A percentile compares a stretch with the other conserved stretches of the same genome.
Conservation (phyloP, 495 filamentous ascomycete species). For the Penicillium atrosanguineum region DNA sequence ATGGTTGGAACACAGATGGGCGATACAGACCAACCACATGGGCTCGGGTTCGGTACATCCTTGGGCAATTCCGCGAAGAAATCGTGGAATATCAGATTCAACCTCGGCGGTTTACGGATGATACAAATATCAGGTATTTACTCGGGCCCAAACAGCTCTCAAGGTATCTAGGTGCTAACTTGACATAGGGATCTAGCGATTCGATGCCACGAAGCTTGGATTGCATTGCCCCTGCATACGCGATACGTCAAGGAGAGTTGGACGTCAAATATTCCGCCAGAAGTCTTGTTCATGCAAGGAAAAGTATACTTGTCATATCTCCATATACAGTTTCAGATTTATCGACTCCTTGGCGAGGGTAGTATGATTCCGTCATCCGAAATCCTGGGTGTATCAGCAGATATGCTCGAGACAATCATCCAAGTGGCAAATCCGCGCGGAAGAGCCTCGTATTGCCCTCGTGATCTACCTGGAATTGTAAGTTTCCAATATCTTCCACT, state of each 20-base stretch:
- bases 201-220: conserved; percentile 16
- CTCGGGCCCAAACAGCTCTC: background rate
- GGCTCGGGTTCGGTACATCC: conserved; percentile 17
- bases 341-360: conserved; percentile 13
- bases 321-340: conserved; percentile 21
- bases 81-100: conserved; percentile 21
- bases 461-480: conserved; percentile 19
- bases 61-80: conserved; percentile 18
- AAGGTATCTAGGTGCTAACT: background rate
- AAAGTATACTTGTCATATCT: conserved; percentile 21
- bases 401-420: conserved; percentile 19
- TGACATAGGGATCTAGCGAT: conserved; percentile 10
- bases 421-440: conserved; percentile 15
- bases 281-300: conserved; percentile 14
- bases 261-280: conserved; percentile 9
- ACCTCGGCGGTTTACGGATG: conserved; percentile 6
- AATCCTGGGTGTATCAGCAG: conserved; percentile 14
- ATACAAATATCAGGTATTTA: conserved; percentile 13
- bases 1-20: too few relatives aligned
- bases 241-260: conserved; percentile 17
- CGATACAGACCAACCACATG: too few relatives aligned
- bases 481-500: conserved; percentile 1
- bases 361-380: conserved; percentile 4
- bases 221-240: conserved; percentile 10
- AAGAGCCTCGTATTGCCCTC: background rate